A percentile compares a stretch with the other conserved stretches of the same genome.
Conservation (phyloP, 2,329 filamentous ascomycete species). For the Cladosporium sp. region DNA sequence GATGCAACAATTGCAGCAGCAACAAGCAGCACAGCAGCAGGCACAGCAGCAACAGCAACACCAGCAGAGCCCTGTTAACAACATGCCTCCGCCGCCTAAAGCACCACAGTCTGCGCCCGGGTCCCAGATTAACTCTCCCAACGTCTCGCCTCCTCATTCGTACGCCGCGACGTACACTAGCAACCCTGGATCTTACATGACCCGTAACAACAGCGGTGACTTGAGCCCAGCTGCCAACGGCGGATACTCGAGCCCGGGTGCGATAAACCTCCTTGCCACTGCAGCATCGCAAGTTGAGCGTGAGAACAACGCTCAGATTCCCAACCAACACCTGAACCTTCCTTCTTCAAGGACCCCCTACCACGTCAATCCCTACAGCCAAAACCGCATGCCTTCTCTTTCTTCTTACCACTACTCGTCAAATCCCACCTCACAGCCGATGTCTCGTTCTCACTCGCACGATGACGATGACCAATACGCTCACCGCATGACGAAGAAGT, state of each 20-base stretch:
- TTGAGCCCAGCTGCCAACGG: conserved; percentile 42
- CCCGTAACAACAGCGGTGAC: conserved; percentile 49
- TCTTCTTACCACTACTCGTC: conserved; percentile 66
- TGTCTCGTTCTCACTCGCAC: conserved; percentile 83
- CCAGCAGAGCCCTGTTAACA: conserved; percentile 37
- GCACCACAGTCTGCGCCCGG: conserved; percentile 84
- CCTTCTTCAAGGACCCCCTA: conserved; percentile 25
- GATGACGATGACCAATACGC: conserved; percentile 77
- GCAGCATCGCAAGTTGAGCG: conserved; percentile 64
- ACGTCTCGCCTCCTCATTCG: conserved; percentile 90
- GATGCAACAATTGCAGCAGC: conserved; percentile 14
- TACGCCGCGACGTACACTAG: conserved; percentile 59
- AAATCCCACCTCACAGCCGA: conserved; percentile 59
- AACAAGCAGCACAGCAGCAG: conserved; percentile 12
- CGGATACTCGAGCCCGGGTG: conserved; percentile 42
- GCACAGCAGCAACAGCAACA: conserved; percentile 11
- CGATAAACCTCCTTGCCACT: conserved; percentile 67
- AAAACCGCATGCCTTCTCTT: conserved; percentile 67
- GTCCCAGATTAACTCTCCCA: conserved; percentile 85
- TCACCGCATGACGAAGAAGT: conserved; percentile 77
- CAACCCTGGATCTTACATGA: conserved; percentile 55
- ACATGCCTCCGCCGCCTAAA: conserved; percentile 75
- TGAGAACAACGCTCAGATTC: conserved; percentile 47
- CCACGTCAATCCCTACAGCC: conserved; percentile 47
- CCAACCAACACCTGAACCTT: conserved; percentile 35